Conservation (phyloP, 495 filamentous ascomycete genomes). For the Penicillium nucicola region DNA sequence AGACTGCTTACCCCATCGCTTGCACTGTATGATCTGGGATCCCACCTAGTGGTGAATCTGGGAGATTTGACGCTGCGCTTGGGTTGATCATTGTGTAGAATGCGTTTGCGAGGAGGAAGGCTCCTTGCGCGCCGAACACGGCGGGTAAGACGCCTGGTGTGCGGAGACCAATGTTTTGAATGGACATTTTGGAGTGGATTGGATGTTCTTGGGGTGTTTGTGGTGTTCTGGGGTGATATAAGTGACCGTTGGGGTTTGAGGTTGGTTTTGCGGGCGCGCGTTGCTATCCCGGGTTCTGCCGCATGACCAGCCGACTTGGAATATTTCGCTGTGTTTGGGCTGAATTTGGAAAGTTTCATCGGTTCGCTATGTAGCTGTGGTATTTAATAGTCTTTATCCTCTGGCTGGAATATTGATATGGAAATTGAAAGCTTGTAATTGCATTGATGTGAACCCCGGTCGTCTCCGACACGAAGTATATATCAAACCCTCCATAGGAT, state of each 20-base stretch:
- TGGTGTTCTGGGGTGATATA: not conserved
- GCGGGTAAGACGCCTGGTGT: constrained; percentile 13
- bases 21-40: constrained; percentile 9
- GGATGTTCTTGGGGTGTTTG: not conserved
- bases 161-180: constrained; percentile 13
- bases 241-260: too few species aligned
- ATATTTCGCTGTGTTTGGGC: too few species aligned
- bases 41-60: constrained; percentile 10
- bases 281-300: not conserved
- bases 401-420: too few species aligned
- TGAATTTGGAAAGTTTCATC: too few species aligned
- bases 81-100: constrained; percentile 16
- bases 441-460: too few species aligned
- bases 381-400: too few species aligned
- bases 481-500: too few species aligned
- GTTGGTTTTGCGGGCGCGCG: not conserved
- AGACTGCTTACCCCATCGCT: constrained; percentile 5
- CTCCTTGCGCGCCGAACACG: constrained; percentile 16
- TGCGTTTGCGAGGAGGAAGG: constrained; percentile 16
- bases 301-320: too few species aligned
- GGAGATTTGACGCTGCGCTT: constrained; percentile 8
- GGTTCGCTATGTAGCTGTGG: too few species aligned
- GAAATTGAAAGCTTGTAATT: too few species aligned
- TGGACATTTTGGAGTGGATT: constrained; percentile 1
- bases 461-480: too few species aligned